Evolutionary conservation across 495 filamentous ascomycete genomes (phyloP).

Genomic region (Choiromyces venosus): DNA sequence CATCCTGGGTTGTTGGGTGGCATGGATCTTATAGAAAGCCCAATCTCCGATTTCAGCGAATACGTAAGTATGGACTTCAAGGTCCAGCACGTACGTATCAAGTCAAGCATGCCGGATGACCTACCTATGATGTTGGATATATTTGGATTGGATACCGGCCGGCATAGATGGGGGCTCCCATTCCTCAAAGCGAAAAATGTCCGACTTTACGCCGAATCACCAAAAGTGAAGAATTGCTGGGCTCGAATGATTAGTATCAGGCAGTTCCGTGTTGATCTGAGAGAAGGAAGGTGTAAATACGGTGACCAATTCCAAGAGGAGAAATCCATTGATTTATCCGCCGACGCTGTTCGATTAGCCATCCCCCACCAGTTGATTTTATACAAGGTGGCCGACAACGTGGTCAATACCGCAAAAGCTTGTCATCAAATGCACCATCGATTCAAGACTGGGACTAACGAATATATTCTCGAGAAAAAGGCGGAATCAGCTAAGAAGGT

Average conservation of each 20-base stretch:
- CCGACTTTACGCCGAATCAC: conserved; percentile 78
- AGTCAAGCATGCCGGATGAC: conserved; percentile 77
- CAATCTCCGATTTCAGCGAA: conserved; percentile 47
- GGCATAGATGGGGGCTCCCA: conserved; percentile 77
- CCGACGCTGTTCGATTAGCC: conserved; percentile 78
- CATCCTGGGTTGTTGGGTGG: conserved; percentile 8
- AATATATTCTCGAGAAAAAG: conserved; percentile 74
- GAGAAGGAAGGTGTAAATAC: conserved; percentile 64
- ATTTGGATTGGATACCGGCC: conserved; percentile 70
- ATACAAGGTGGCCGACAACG: conserved; percentile 86
- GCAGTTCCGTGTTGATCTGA: conserved; percentile 68
- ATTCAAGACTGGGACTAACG: conserved; percentile 77
- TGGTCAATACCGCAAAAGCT: conserved; percentile 81
- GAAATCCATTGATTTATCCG: conserved; percentile 73
- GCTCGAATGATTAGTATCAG: conserved; percentile 78
- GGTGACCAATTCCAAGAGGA: conserved; percentile 62
- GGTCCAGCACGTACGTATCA: conserved; percentile 73
- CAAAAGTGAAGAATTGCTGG: conserved; percentile 75
- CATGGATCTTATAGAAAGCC: conserved; percentile 26
- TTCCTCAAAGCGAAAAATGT: conserved; percentile 69
- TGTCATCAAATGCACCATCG: conserved; percentile 83
- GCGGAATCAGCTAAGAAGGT: conserved; percentile 80
- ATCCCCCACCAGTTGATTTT: conserved; percentile 93
- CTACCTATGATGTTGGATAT: conserved; percentile 86
- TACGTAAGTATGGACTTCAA: conserved; percentile 76